Conservation (phyloP, 495 filamentous ascomycete genomes). For the Neurospora africana region DNA sequence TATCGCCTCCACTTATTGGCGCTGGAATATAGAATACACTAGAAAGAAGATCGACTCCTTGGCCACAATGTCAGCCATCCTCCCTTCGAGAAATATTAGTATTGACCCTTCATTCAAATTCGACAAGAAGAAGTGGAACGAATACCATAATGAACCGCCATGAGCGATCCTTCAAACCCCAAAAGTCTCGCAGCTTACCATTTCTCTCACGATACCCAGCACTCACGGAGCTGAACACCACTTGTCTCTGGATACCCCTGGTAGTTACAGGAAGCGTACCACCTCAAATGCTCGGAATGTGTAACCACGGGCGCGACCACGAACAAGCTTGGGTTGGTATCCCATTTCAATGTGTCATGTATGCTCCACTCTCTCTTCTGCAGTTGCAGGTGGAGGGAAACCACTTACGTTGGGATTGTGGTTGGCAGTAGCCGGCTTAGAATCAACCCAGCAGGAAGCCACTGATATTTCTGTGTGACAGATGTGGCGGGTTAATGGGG, state of each 20-base stretch:
- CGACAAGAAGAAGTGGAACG: not conserved
- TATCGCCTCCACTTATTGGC: not conserved
- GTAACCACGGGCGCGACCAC: not conserved
- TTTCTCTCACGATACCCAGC: not conserved
- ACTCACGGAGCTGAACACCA: not conserved
- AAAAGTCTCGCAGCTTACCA: not conserved
- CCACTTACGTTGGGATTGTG: not conserved
- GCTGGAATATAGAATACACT: not conserved
- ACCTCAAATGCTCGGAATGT: not conserved
- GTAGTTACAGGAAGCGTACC: not conserved
- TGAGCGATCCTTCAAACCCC: not conserved
- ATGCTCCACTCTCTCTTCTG: not conserved
- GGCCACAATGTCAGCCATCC: not conserved
- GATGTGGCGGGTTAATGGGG: not conserved
- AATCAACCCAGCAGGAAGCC: not conserved
- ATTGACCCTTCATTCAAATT: not conserved
- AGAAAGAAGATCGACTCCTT: not conserved
- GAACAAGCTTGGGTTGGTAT: not conserved
- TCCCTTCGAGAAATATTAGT: not conserved
- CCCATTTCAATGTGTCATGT: not conserved
- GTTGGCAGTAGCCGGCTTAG: not conserved
- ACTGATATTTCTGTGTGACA: not conserved
- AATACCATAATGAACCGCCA: not conserved
- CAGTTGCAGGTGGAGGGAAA: not conserved
- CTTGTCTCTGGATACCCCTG: not conserved